These are phyloP conservation scores for Fusarium subglutinans DNA, from an alignment of 2,329 filamentous ascomycete species.

Conservation along the genomic window DNA sequence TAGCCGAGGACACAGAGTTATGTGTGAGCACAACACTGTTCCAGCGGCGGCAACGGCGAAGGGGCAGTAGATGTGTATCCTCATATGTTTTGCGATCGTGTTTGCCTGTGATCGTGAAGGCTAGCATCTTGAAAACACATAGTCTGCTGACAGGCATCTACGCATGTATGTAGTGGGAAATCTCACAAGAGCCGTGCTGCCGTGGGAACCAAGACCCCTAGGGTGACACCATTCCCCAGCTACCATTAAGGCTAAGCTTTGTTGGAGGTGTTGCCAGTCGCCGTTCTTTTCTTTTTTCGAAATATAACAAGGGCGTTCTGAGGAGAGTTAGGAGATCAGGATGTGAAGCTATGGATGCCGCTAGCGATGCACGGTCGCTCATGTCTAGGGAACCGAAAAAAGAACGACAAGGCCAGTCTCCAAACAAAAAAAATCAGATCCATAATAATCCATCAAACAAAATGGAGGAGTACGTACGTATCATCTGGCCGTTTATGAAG, in stretches of 20 bases:
- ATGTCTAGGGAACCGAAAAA: slow-evolving; percentile 14
- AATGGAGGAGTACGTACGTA: slow-evolving; percentile 4
- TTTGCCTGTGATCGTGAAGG: slow-evolving; percentile 6
- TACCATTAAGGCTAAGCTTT: slow-evolving; percentile 38
- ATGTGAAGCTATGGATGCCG: slow-evolving; percentile 11
- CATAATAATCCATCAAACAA: slow-evolving; percentile 18
- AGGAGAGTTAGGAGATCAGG: slow-evolving; percentile 31
- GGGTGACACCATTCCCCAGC: slow-evolving; percentile 36
- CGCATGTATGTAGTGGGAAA: not conserved
- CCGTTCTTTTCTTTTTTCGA: slow-evolving; percentile 32
- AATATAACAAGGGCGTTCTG: slow-evolving; percentile 17
- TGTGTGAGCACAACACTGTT: not conserved
- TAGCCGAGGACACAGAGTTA: slow-evolving; percentile 2
- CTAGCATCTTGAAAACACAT: slow-evolving; percentile 20
- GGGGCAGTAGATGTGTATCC: not conserved
- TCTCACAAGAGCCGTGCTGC: not conserved
- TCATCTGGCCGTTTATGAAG: slow-evolving; percentile 11
- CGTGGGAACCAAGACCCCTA: not conserved
- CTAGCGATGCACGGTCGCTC: slow-evolving; percentile 37
- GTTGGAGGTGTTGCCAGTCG: slow-evolving; percentile 29
- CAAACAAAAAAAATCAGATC: slow-evolving; percentile 8
- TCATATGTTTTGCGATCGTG: not conserved
- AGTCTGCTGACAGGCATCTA: slow-evolving; percentile 21
- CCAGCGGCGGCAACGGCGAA: not conserved
- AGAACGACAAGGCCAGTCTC: not conserved